Conservation (phyloP, 495 filamentous ascomycete species). For the Penicillium egyptiacum region DNA sequence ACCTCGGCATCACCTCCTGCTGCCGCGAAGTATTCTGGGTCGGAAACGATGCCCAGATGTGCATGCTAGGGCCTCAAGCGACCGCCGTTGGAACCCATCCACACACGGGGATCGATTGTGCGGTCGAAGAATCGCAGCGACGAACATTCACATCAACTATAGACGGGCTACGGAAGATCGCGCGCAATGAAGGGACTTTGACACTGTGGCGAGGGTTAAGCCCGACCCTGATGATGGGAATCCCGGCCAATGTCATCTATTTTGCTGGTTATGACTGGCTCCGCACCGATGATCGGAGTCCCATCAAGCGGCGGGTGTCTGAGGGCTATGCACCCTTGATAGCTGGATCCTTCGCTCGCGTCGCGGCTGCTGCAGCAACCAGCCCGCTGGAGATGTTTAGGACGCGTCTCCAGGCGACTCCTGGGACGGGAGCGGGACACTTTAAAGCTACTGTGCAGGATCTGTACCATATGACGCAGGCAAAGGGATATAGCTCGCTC, state of each 20-base stretch:
- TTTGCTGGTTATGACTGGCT: conserved; percentile 98
- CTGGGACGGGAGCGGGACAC: conserved; percentile 54
- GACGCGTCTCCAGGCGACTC: conserved; percentile 81
- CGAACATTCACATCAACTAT: conserved; percentile 85
- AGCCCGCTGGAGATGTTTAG: conserved; percentile 94
- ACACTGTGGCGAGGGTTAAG: conserved; percentile 93
- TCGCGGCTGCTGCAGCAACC: conserved; percentile 77
- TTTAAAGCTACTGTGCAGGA: conserved; percentile 75
- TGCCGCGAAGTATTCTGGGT: conserved; percentile 98
- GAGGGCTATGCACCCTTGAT: conserved; percentile 74
- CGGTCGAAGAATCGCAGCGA: conserved; percentile 80
- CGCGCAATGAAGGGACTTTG: conserved; percentile 84
- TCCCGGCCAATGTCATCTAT: conserved; percentile 96
- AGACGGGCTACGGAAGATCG: conserved; percentile 91
- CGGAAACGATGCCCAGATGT: conserved; percentile 79
- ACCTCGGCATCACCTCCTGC: conserved; percentile 90
- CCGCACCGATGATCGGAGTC: conserved; percentile 66
- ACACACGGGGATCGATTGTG: conserved; percentile 62
- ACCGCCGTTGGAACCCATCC: conserved; percentile 34
- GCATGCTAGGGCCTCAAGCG: conserved; percentile 60
- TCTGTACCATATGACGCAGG: conserved; percentile 73
- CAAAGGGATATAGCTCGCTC: conserved; percentile 73
- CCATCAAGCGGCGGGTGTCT: conserved; percentile 57
- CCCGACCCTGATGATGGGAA: conserved; percentile 89
- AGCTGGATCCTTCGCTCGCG: conserved; percentile 74